Evolutionary conservation across 768 basidiomycete species (phyloP), one percentile per base, ranked within the genome.

Genomic region (Phaeotremella fagi): DNA sequence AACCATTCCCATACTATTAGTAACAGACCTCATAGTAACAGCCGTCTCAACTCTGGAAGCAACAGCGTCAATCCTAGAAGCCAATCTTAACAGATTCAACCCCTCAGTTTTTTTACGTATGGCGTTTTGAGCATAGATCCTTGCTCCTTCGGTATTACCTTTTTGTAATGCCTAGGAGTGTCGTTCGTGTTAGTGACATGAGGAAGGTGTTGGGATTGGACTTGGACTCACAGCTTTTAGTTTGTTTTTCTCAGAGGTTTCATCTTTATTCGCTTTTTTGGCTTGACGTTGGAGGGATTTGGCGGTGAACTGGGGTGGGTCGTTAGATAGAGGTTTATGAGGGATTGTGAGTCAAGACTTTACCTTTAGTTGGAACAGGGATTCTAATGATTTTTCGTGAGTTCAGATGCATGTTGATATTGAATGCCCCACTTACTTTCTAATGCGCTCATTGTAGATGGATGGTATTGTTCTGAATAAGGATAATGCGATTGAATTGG

Each of bases 291-390:
- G 86, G 20, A 99, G 81, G 29, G 89, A 84, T 82, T 98, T 99
- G 57, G 95, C 91, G 18, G 95, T 99, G 80, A 99, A 98, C 94
- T 99, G n/a, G n/a, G n/a, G n/a, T n/a, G n/a, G n/a, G n/a, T n/a
- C n/a, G n/a, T n/a, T n/a, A n/a, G n/a, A n/a, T n/a, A n/a, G n/a
- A n/a, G n/a, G n/a, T n/a, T n/a, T n/a, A n/a, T n/a, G n/a, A n/a
- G n/a, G n/a, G n/a, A n/a, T n/a, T n/a, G n/a, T n/a, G n/a, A n/a
- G n/a, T 45, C 38, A 41, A 42, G 41, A 57, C 75, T 43, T n/a
- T 54, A 91, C 94, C 82, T 99, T 99, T 66, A 99, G 86, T 77
- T 97, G 90, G 71, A 99, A 99, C n/a, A 98, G 81, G 26, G 89
- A 91, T 78, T 98, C 94, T 99, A 73, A 1, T 35, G 29, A 16